A percentile compares a stretch with the other conserved stretches of the same genome.
Conservation (phyloP, 192 early-diverging fungal species). For the Coemansia sp. region DNA sequence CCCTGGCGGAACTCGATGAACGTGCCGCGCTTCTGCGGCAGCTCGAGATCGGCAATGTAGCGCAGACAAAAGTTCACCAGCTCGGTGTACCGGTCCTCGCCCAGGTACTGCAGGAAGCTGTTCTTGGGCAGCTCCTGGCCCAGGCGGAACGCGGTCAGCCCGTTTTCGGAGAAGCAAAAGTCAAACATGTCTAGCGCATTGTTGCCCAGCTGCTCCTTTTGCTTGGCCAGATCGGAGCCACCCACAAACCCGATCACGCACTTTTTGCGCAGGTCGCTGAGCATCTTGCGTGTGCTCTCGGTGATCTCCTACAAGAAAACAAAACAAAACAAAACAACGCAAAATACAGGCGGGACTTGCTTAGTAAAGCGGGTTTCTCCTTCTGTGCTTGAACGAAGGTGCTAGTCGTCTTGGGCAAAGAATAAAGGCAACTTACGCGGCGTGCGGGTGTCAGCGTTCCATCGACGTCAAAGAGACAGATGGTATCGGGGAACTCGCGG, state of each 20-base stretch:
- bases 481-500: slow-evolving; percentile 73
- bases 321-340: not conserved
- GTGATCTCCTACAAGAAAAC: slow-evolving; percentile 63
- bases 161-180: slow-evolving; percentile 97
- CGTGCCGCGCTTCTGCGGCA: slow-evolving; percentile 95
- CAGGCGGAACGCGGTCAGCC: slow-evolving; percentile 86
- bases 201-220: slow-evolving; percentile 90
- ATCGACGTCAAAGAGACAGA: slow-evolving; percentile 96
- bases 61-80: slow-evolving; percentile 89
- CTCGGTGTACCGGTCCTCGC: slow-evolving; percentile 90
- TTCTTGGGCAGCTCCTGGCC: slow-evolving; percentile 62
- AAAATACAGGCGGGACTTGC: not conserved
- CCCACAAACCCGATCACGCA: slow-evolving; percentile 96
- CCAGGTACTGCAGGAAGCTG: slow-evolving; percentile 89
- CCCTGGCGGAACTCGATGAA: slow-evolving; percentile 99
- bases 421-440: slow-evolving; percentile 58
- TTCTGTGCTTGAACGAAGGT: no score
- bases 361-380: not conserved
- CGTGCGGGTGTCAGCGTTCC: slow-evolving; percentile 96
- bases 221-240: slow-evolving; percentile 91
- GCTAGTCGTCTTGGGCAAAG: not conserved
- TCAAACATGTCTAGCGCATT: slow-evolving; percentile 78
- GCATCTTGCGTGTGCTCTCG: slow-evolving; percentile 71
- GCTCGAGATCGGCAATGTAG: slow-evolving; percentile 92
- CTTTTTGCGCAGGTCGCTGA: slow-evolving; percentile 81